phyloP scores from a whole-genome alignment of 140 eudicot genomes.

The Anethum foeniculum region DNA sequence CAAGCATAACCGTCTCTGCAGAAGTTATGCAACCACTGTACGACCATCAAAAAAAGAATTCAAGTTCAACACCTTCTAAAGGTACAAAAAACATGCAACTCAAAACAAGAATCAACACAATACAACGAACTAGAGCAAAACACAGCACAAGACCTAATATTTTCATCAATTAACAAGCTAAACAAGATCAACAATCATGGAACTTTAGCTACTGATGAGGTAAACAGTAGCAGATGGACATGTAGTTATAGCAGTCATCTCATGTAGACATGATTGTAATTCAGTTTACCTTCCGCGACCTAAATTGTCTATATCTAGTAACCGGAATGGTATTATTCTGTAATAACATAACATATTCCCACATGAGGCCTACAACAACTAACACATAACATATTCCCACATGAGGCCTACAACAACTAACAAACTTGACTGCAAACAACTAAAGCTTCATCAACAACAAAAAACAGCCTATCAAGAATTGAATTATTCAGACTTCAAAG shows the following conservation, averaged over 20 bases:
- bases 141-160: background rate
- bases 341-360: background rate
- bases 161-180: background rate
- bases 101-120: background rate
- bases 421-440: background rate
- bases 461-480: background rate
- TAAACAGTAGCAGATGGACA: background rate
- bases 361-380: background rate
- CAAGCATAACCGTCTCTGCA: conserved; percentile 96
- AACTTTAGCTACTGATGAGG: background rate
- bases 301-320: background rate
- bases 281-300: background rate
- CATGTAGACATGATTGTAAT: background rate
- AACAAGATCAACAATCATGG: background rate
- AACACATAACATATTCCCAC: background rate
- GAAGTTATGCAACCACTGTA: conserved; percentile 97
- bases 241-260: background rate
- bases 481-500: background rate
- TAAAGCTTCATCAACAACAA: background rate
- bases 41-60: conserved; percentile 11
- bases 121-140: background rate
- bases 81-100: background rate
- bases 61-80: background rate
- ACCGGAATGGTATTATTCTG: background rate
- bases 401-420: background rate